Percentiles rank a stretch among this genome's conserved stretches.
These are phyloP conservation scores for Aleurites moluccanus DNA, from an alignment of 441 rosid species.

Conservation along the genomic window DNA sequence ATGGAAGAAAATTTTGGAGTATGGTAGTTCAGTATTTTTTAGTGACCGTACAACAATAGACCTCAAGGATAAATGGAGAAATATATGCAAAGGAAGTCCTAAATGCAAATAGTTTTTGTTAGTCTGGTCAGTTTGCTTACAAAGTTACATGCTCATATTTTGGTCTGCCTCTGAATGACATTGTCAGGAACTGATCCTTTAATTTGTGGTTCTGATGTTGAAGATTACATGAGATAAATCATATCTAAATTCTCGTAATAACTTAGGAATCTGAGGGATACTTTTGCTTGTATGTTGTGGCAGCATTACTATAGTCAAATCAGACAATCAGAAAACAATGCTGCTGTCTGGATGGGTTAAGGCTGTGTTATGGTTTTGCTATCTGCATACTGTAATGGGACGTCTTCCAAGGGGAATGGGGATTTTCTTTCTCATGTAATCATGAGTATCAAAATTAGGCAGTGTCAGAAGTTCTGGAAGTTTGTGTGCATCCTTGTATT, in stretches of 20 bases:
- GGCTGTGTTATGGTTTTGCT: background rate
- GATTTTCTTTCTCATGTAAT: background rate
- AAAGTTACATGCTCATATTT: background rate
- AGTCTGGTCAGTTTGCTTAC: slow-evolving; percentile 16
- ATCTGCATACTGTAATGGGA: background rate
- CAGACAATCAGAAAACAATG: background rate
- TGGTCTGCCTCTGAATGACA: background rate
- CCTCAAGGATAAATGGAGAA: slow-evolving; percentile 57
- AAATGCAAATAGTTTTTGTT: slow-evolving; percentile 23
- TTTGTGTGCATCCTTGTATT: background rate
- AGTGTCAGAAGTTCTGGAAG: background rate
- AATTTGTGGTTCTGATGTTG: background rate
- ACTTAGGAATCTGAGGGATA: background rate
- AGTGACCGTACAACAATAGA: slow-evolving; percentile 36
- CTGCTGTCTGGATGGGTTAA: background rate
- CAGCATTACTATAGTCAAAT: background rate
- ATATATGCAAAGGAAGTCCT: slow-evolving; percentile 38
- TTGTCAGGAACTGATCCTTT: background rate
- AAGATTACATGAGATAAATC: background rate
- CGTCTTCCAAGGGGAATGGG: background rate
- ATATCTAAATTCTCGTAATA: background rate
- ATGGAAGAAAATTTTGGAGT: slow-evolving; percentile 49
- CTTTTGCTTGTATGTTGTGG: background rate
- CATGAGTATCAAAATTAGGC: background rate
- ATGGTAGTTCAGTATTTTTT: slow-evolving; percentile 35